These are phyloP conservation scores for Fagus sylvatica DNA, from an alignment of 306 rosid genomes.

Conservation along the genomic window DNA sequence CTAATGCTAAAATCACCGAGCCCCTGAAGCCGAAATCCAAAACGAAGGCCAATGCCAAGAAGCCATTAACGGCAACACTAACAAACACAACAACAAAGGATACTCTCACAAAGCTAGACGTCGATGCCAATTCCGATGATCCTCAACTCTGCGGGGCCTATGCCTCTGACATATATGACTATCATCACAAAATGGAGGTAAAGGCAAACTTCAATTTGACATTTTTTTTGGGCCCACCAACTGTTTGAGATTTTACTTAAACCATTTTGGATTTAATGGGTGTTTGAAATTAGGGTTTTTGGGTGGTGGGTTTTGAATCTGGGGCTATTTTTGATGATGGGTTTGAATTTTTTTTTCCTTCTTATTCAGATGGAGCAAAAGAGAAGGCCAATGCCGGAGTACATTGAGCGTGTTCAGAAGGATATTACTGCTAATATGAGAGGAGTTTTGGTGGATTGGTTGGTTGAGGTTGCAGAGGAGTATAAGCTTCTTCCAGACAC, in stretches of 20 bases:
- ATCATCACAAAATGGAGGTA: constrained; percentile 81
- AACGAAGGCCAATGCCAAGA: constrained; percentile 14
- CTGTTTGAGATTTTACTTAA: too few species aligned
- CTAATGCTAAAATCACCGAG: not conserved
- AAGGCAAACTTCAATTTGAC: not conserved
- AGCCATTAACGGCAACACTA: not conserved
- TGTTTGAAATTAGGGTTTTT: not conserved
- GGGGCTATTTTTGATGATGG: not conserved
- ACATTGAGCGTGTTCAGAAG: constrained; percentile 63
- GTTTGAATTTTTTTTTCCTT: not conserved
- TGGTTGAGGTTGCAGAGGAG: constrained; percentile 90
- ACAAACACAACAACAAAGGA: not conserved
- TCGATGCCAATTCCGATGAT: constrained; percentile 32
- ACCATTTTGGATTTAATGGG: not conserved
- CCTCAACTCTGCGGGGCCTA: constrained; percentile 64
- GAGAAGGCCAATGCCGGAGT: constrained; percentile 65
- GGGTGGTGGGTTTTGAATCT: not conserved
- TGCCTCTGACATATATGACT: constrained; percentile 62
- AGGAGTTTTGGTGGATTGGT: constrained; percentile 83
- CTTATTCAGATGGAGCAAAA: constrained; percentile 56
- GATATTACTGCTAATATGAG: constrained; percentile 74
- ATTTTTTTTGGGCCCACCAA: too few species aligned
- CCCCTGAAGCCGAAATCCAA: constrained; percentile 19
- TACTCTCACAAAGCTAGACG: not conserved
- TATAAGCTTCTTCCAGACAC: constrained; percentile 78